Evolutionary conservation across 1,284 basidiomycete genomes (phyloP).

Genomic region (Sanghuangporus weigelae): DNA sequence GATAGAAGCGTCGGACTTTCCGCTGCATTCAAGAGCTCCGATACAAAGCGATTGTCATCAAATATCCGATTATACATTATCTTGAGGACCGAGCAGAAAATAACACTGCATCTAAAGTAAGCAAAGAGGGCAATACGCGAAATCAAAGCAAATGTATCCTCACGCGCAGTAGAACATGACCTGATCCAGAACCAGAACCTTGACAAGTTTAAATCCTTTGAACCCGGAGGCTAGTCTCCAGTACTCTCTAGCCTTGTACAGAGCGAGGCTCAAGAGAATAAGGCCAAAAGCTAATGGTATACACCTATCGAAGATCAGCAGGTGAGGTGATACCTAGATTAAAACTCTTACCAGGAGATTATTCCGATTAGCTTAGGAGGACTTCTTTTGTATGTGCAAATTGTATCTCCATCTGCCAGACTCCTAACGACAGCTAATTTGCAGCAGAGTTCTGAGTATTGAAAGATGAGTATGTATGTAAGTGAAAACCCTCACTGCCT

Average conservation of each 20-base stretch:
- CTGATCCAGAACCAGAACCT: slow-evolving; percentile 4
- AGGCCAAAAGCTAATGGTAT: background rate
- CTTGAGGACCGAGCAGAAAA: background rate
- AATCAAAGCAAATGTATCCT: too few species aligned
- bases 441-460: too few species aligned
- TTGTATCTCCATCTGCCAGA: background rate
- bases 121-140: too few species aligned
- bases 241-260: background rate
- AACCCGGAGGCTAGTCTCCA: background rate
- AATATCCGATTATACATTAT: background rate
- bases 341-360: background rate
- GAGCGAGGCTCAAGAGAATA: background rate
- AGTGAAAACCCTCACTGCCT: too few species aligned
- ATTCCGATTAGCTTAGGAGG: background rate
- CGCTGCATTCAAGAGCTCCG: background rate
- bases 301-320: too few species aligned
- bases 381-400: too few species aligned
- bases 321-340: too few species aligned
- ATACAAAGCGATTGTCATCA: background rate
- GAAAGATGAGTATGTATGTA: too few species aligned
- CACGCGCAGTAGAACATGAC: background rate
- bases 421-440: too few species aligned
- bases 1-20: background rate
- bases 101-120: background rate
- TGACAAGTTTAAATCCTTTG: background rate